Percentiles rank a stretch among this genome's conserved stretches.
Evolutionary conservation across 805 yeast species (phyloP).

Genomic region (Grigorovia yakushimaensis): DNA sequence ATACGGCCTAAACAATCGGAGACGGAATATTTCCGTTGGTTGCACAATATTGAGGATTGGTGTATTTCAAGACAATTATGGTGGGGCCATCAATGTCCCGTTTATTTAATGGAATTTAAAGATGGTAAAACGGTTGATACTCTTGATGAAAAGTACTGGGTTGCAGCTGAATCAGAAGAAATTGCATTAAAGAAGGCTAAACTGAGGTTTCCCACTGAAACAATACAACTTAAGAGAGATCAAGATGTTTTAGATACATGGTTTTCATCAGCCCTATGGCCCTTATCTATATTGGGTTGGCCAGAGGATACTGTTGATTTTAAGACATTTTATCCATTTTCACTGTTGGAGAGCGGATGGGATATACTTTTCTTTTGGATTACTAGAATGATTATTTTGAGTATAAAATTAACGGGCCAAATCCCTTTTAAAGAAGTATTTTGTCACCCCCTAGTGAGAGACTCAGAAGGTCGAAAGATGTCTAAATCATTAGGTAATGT

Average conservation of each 20-base stretch:
- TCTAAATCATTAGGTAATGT: slow-evolving; percentile 96
- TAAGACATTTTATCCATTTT: slow-evolving; percentile 73
- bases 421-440: slow-evolving; percentile 90
- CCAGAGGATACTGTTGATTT: slow-evolving; percentile 68
- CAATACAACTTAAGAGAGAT: slow-evolving; percentile 76
- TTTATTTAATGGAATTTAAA: slow-evolving; percentile 72
- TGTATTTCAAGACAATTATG: slow-evolving; percentile 88
- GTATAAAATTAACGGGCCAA: slow-evolving; percentile 72
- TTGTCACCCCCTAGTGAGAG: slow-evolving; percentile 97
- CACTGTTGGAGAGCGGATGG: slow-evolving; percentile 96
- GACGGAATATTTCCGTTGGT: slow-evolving; percentile 87
- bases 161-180: slow-evolving; percentile 70
- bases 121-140: slow-evolving; percentile 41
- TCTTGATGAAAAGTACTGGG: slow-evolving; percentile 51
- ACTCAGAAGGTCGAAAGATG: slow-evolving; percentile 98
- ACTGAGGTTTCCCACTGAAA: slow-evolving; percentile 54
- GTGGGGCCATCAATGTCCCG: slow-evolving; percentile 99
- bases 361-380: slow-evolving; percentile 99
- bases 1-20: slow-evolving; percentile 81
- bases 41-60: slow-evolving; percentile 95
- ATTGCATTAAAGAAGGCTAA: slow-evolving; percentile 80
- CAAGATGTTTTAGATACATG: slow-evolving; percentile 99
- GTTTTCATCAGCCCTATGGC: slow-evolving; percentile 98
- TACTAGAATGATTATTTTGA: slow-evolving; percentile 85
- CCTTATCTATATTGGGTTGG: slow-evolving; percentile 93